Base-by-base conservation (phyloP, 202 grass and related monocot genomes). In the Setaria viridis region DNA sequence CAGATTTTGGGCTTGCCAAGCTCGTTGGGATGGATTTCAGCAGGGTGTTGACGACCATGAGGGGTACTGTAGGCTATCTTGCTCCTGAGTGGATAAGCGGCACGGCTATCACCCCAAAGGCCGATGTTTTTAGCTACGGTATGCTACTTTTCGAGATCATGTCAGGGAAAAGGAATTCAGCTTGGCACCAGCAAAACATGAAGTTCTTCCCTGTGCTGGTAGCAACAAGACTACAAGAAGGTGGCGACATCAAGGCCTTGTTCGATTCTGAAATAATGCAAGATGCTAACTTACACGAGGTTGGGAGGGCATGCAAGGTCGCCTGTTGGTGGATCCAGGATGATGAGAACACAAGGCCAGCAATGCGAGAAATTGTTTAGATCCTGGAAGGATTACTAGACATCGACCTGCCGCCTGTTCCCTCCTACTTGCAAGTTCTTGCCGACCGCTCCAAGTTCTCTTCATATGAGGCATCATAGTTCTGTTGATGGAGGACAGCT, bases 1-100 rank as follows among this genome's bases (percentile, higher is more conserved):
- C 87, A 2, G 92, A 90, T 82, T 94, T 91, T 6, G 92, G 92
- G 10, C 74, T 94, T 67, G 87, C 89, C 1, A 94, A 94, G 46
- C 81, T 91, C 20, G 12, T 91, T 10, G 87, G 92, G 25, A 87
- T 87, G 48, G 87, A 91, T 70, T 85, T 94, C 33, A 91, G 92
- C 75, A 73, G 92, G 51, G 89, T 91, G 60, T 76, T 94, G 48
- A 94, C 92, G 3, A 89, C 88, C 25, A 74, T 73, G 80, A 62
- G 80, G 72, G 68, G 68, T 6, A 72, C 80, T 15, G 13, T 73
- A 10, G 41, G 80, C 4, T 49, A 82, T n/a, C 68, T 82, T 51
- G 70, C 81, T n/a, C 81, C 70, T 37, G 81, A 83, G 41, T 83
- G 80, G 69, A 83, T 83, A 29, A 53, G 33, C 7, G 70, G 71